Evolutionary conservation across 441 rosid genomes (phyloP).

Genomic region (Biscutella laevigata): DNA sequence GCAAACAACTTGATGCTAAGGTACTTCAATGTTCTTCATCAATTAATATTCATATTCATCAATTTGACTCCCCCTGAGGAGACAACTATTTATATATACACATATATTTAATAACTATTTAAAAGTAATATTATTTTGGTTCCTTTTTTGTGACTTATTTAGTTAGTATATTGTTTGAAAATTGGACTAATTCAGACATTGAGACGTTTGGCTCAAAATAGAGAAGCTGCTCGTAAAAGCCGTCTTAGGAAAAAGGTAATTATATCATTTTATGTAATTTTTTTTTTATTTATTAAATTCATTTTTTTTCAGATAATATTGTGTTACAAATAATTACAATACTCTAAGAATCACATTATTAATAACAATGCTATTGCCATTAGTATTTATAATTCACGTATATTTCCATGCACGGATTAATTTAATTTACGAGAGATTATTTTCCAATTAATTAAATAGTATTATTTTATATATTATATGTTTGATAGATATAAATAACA

Average conservation of each 20-base stretch:
- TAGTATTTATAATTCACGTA: neutral
- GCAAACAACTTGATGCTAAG: constrained; percentile 88
- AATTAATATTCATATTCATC: neutral
- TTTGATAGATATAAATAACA: neutral
- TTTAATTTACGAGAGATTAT: neutral
- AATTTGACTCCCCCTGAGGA: constrained; percentile 8
- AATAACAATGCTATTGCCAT: neutral
- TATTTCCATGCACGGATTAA: neutral
- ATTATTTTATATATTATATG: neutral
- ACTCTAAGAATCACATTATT: neutral
- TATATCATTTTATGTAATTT: too few species aligned
- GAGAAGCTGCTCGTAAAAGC: constrained; percentile 81
- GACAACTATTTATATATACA: neutral
- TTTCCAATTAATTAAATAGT: neutral
- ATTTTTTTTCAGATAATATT: neutral
- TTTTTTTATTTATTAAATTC: neutral
- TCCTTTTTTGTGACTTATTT: neutral
- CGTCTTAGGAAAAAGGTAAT: constrained; percentile 66
- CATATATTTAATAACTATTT: neutral
- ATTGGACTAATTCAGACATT: constrained; percentile 33
- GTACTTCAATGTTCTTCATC: constrained; percentile 28
- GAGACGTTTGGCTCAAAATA: constrained; percentile 72
- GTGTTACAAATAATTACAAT: neutral
- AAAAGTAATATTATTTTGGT: neutral
- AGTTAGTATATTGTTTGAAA: constrained; percentile 5